Conservation (phyloP, 2,329 filamentous ascomycete genomes). For the Ascochyta rabiei region DNA sequence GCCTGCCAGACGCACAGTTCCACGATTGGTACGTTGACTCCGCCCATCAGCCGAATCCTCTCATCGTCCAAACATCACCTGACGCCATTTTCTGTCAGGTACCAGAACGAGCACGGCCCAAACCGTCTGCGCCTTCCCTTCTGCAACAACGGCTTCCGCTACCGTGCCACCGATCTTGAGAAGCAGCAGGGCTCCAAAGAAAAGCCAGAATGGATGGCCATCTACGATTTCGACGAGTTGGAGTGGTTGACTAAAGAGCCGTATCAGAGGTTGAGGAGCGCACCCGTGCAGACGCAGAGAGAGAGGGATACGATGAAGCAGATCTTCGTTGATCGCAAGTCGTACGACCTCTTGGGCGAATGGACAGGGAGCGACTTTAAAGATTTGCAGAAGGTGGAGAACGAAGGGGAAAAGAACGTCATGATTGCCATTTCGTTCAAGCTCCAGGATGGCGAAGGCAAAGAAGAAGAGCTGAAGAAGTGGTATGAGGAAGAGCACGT, state of each 20-base stretch:
- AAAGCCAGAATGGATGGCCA: conserved; percentile 74
- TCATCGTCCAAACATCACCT: conserved; percentile 22
- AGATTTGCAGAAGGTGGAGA: conserved; percentile 64
- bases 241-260: conserved; percentile 70
- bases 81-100: conserved; percentile 53
- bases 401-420: conserved; percentile 60
- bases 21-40: conserved; percentile 64
- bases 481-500: conserved; percentile 82
- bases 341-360: conserved; percentile 70
- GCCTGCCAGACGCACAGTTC: conserved; percentile 71
- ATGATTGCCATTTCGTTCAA: conserved; percentile 67
- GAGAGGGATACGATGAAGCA: conserved; percentile 68
- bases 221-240: conserved; percentile 83
- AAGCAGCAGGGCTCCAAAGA: conserved; percentile 40
- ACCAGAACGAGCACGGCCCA: conserved; percentile 91
- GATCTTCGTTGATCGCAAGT: conserved; percentile 71
- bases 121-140: conserved; percentile 76
- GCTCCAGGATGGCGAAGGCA: conserved; percentile 59
- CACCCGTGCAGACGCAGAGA: conserved; percentile 61
- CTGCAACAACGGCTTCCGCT: conserved; percentile 79
- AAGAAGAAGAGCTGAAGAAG: conserved; percentile 62
- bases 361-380: conserved; percentile 63
- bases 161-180: conserved; percentile 67
- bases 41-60: conserved; percentile 25
- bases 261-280: conserved; percentile 70